phyloP scores from a whole-genome alignment of 768 basidiomycete species.

The Podaxis carcinomalis region DNA sequence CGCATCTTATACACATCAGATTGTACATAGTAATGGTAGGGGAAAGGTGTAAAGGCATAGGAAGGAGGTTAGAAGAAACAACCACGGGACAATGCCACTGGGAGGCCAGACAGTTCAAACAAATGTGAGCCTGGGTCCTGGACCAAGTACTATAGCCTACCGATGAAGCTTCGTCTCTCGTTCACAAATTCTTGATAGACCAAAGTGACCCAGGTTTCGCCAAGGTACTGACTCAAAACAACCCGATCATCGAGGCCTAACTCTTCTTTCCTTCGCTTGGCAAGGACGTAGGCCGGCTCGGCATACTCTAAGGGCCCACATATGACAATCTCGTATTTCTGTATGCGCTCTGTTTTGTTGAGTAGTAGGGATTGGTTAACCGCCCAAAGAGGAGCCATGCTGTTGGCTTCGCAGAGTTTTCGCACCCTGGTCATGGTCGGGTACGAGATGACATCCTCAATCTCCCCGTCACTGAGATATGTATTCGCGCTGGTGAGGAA shows the following conservation, averaged over 20 bases:
- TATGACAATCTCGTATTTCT: slow-evolving; percentile 24
- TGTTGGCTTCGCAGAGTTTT: slow-evolving; percentile 19
- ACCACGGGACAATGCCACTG: not conserved
- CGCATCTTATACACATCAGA: not conserved
- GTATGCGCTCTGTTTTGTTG: slow-evolving; percentile 17
- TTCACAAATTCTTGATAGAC: slow-evolving; percentile 16
- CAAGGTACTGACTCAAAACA: slow-evolving; percentile 8
- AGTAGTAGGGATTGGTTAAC: slow-evolving; percentile 26
- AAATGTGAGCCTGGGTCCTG: not conserved
- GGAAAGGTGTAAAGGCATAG: not conserved
- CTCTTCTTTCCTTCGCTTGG: slow-evolving; percentile 6
- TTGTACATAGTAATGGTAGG: not conserved
- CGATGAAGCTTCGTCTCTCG: not conserved
- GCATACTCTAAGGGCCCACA: slow-evolving; percentile 10
- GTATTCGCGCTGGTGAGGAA: slow-evolving; percentile 29
- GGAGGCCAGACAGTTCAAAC: not conserved
- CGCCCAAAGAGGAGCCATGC: slow-evolving; percentile 18
- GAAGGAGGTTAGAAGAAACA: not conserved
- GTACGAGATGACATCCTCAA: slow-evolving; percentile 24
- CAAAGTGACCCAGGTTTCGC: slow-evolving; percentile 9
- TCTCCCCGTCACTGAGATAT: slow-evolving; percentile 31
- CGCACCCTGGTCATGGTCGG: slow-evolving; percentile 25
- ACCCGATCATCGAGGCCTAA: slow-evolving; percentile 14
- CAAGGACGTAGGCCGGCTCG: not conserved
- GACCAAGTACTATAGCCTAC: not conserved